Evolutionary conservation across 2,329 filamentous ascomycete species (phyloP).

Genomic region (Colletotrichum sansevieriae): DNA sequence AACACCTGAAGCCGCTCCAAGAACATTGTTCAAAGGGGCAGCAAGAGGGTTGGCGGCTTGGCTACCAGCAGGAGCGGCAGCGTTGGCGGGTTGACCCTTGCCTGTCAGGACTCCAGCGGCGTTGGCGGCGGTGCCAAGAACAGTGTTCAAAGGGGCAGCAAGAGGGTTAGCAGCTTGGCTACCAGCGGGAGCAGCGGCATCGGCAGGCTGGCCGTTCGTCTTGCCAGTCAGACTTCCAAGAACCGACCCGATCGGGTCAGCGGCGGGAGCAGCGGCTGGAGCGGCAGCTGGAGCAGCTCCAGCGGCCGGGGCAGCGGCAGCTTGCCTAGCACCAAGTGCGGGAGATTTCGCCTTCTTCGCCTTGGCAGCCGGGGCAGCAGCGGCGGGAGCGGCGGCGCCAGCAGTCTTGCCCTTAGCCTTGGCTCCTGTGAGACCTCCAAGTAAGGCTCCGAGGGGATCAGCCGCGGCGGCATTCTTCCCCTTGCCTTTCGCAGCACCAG

Average conservation of each 20-base stretch:
- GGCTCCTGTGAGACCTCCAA: conserved; percentile 21
- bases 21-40: conserved; percentile 22
- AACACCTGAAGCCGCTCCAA: conserved; percentile 24
- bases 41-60: conserved; percentile 20
- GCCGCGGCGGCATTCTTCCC: conserved; percentile 20
- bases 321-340: conserved; percentile 25
- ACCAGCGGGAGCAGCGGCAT: conserved; percentile 31
- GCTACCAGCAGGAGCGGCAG: conserved; percentile 20
- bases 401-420: conserved; percentile 28
- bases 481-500: conserved; percentile 18
- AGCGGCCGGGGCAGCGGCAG: conserved; percentile 17
- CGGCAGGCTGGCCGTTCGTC: conserved; percentile 10
- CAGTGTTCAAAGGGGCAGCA: background rate
- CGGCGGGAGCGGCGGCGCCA: conserved; percentile 3
- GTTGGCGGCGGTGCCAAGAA: conserved; percentile 31
- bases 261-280: conserved; percentile 13
- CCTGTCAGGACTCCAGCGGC: conserved; percentile 36
- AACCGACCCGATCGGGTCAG: conserved; percentile 21
- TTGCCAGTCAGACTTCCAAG: conserved; percentile 1
- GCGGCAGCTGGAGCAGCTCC: conserved; percentile 1
- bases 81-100: conserved; percentile 24
- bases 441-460: conserved; percentile 17
- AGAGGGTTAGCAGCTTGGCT: conserved; percentile 28
- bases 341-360: conserved; percentile 22
- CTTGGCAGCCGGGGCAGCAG: conserved; percentile 17